Evolutionary conservation across 495 filamentous ascomycete genomes (phyloP).

Genomic region (Lasiosphaeria miniovina): DNA sequence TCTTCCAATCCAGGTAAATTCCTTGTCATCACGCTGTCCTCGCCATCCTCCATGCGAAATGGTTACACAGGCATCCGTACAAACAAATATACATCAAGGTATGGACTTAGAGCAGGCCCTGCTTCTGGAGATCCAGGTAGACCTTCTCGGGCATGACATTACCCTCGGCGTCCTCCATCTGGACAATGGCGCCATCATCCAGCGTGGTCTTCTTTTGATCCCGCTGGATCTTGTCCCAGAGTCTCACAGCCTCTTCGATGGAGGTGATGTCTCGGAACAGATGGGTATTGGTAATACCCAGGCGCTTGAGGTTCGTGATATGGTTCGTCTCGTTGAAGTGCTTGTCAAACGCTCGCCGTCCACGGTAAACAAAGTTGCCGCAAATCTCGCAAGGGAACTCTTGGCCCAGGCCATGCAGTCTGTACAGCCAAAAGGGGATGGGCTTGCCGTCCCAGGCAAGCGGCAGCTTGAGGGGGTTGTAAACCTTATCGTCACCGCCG

Average conservation of each 20-base stretch:
- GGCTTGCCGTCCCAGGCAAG: conserved; percentile 98
- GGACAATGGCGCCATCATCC: conserved; percentile 76
- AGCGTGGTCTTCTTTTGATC: conserved; percentile 78
- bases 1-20: no score
- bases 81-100: no score
- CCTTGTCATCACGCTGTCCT: not conserved
- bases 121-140: conserved; percentile 79
- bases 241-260: conserved; percentile 79
- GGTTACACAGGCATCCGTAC: not conserved
- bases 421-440: conserved; percentile 98
- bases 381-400: conserved; percentile 96
- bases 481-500: conserved; percentile 77
- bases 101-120: conserved; percentile 57
- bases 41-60: not conserved
- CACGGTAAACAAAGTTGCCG: conserved; percentile 97
- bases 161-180: conserved; percentile 97
- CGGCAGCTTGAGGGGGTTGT: conserved; percentile 94
- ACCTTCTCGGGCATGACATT: conserved; percentile 99
- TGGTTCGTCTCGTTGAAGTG: conserved; percentile 94
- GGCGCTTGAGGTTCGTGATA: conserved; percentile 85
- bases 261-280: conserved; percentile 91
- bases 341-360: conserved; percentile 92
- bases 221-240: conserved; percentile 91
- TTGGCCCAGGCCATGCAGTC: conserved; percentile 90
- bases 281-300: conserved; percentile 89